Evolutionary conservation across 257 asterid species (phyloP).

Genomic region (Solanum pimpinellifolium): DNA sequence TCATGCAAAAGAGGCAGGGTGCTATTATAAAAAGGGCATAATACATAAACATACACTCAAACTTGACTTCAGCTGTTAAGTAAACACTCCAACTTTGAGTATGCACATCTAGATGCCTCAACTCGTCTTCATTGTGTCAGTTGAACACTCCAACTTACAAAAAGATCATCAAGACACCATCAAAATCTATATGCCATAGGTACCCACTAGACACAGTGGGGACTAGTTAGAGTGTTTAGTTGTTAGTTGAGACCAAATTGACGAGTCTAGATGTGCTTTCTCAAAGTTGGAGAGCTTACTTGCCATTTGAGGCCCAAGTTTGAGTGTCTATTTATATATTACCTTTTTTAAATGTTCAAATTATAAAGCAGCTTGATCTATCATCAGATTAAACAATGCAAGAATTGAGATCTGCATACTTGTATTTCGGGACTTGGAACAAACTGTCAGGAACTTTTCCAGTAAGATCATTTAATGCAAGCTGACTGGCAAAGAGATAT

Average conservation of each 20-base stretch:
- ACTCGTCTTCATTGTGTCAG: background rate
- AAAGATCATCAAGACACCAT: background rate
- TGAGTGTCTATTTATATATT: background rate
- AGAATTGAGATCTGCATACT: background rate
- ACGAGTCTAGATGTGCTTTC: background rate
- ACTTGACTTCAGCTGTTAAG: background rate
- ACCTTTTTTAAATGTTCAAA: background rate
- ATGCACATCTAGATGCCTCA: background rate
- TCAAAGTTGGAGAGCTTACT: background rate
- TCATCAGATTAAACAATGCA: background rate
- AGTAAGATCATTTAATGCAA: slow-evolving; percentile 57
- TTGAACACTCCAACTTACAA: background rate
- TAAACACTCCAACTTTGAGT: background rate
- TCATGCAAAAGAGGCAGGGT: background rate
- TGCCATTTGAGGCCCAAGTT: background rate
- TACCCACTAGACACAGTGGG: background rate
- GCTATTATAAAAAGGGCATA: background rate
- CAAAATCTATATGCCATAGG: background rate
- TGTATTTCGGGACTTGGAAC: slow-evolving; percentile 47
- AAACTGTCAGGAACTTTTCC: slow-evolving; percentile 65
- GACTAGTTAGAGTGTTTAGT: background rate
- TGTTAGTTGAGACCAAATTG: background rate
- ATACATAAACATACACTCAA: background rate
- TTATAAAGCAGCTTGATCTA: background rate
- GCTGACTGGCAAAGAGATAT: slow-evolving; percentile 47